Base-by-base conservation (phyloP, 441 rosid genomes). In the Daphne laureola region DNA sequence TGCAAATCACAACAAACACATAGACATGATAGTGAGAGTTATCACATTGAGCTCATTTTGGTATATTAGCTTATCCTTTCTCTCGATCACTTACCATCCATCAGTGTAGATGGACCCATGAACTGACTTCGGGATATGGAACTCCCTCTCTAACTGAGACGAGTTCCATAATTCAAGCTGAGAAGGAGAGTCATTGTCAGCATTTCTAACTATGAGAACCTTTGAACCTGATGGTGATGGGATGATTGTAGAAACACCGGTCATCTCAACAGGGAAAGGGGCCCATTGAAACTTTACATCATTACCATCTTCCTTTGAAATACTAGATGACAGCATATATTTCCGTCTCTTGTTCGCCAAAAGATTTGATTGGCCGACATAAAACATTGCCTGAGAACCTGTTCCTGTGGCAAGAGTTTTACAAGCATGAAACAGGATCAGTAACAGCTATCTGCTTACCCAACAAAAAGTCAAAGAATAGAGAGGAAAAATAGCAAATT, bases 211-310 rank as follows among this genome's bases (percentile, higher is more conserved):
- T 1, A 90, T 73, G 59, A 93, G 84, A 57, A 93, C 83, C 81
- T 81, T 90, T 43, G 81, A 67, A 45, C 97, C 97, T 14, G 95
- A 87, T 11, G 96, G 95, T 14, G 98, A 93, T 7, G 98, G 98
- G 62, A 77, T 68, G 43, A 79, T 62, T 49, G 78, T 61, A 4
- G 98, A 74, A 45, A 79, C 89, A 36, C 80, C 87, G 5, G 72
- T 56, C 95, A 83, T 78, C 81, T 93, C 97, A 9, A 85, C 51
- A 40, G 98, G 95, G 74, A 93, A 93, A 11, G 92, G 80, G 9
- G 86, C 68, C 97, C 98, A 93, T 36, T 76, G 78, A 68, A 93
- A 78, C 55, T 64, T 69, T 8, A 77, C 68, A 35, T 79, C 65
- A 61, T 72, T 62, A 43, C 54, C 49, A 67, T 65, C 71, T 44